Evolutionary conservation across 768 basidiomycete species (phyloP).

Genomic region (Phanerochaete sordida): DNA sequence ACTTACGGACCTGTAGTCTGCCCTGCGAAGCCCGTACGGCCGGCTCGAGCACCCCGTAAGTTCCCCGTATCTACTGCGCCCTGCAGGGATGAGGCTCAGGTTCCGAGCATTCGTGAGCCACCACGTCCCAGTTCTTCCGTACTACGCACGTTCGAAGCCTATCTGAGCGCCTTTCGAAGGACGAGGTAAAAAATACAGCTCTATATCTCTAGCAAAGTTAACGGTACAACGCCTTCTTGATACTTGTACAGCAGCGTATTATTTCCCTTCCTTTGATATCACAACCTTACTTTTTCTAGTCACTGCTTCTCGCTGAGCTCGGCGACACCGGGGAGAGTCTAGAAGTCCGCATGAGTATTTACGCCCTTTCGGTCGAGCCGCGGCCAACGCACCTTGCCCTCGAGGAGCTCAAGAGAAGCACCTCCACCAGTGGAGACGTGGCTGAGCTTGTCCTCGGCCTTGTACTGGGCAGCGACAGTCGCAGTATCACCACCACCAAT

Average conservation of each 20-base stretch:
- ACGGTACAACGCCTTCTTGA: constrained; percentile 28
- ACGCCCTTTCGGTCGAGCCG: neutral
- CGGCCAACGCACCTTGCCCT: constrained; percentile 78
- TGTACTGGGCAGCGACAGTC: constrained; percentile 88
- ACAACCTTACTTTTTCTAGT: neutral
- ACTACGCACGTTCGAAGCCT: neutral
- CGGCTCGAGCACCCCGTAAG: no score
- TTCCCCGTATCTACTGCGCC: no score
- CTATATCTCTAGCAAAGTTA: constrained; percentile 34
- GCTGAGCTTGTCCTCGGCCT: constrained; percentile 83
- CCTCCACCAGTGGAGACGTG: constrained; percentile 97
- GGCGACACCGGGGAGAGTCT: constrained; percentile 89
- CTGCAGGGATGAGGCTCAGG: no score
- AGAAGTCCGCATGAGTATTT: constrained; percentile 7
- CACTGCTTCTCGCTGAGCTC: constrained; percentile 78
- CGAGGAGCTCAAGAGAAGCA: constrained; percentile 90
- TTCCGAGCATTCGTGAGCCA: no score
- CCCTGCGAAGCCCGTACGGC: no score
- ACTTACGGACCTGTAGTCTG: no score
- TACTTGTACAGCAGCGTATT: constrained; percentile 5
- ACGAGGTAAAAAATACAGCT: no score
- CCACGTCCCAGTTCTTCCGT: neutral
- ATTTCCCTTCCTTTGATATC: neutral
- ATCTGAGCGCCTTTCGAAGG: no score
- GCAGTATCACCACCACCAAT: constrained; percentile 96